phyloP scores from a whole-genome alignment of 352 stramenopile genomes.

The Globisporangium parvum region DNA sequence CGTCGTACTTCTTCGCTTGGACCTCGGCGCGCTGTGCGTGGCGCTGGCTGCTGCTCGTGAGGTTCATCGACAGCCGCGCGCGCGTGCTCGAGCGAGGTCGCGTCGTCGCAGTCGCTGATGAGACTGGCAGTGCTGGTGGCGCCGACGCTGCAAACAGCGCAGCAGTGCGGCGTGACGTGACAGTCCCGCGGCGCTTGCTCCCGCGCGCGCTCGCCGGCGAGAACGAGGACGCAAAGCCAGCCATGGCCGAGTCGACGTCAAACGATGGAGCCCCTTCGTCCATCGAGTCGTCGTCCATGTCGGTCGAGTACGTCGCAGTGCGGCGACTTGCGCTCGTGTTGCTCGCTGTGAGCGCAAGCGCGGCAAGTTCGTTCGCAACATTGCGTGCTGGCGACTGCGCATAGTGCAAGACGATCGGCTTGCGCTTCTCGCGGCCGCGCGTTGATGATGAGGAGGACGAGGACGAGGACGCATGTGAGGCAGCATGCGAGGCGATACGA shows the following conservation, averaged over 20 bases:
- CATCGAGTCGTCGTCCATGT: conserved; percentile 5
- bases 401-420: conserved; percentile 35
- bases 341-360: conserved; percentile 4
- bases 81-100: conserved; percentile 27
- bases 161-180: not conserved
- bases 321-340: conserved; percentile 1
- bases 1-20: conserved; percentile 63
- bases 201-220: not conserved
- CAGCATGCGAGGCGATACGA: too few species aligned
- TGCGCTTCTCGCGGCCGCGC: conserved; percentile 19
- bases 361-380: conserved; percentile 1
- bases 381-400: conserved; percentile 1
- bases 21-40: conserved; percentile 9
- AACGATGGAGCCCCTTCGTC: conserved; percentile 2
- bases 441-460: conserved; percentile 10
- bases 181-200: too few species aligned
- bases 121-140: not conserved
- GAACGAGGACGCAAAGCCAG: conserved; percentile 23
- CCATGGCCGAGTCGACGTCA: conserved; percentile 20
- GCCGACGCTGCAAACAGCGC: not conserved
- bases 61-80: conserved; percentile 16
- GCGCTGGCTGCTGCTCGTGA: conserved; percentile 13
- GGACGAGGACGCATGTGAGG: not conserved
- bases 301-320: conserved; percentile 7
- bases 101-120: conserved; percentile 12